Conservation (phyloP, 306 rosid genomes). For the Psophocarpus tetragonolobus region DNA sequence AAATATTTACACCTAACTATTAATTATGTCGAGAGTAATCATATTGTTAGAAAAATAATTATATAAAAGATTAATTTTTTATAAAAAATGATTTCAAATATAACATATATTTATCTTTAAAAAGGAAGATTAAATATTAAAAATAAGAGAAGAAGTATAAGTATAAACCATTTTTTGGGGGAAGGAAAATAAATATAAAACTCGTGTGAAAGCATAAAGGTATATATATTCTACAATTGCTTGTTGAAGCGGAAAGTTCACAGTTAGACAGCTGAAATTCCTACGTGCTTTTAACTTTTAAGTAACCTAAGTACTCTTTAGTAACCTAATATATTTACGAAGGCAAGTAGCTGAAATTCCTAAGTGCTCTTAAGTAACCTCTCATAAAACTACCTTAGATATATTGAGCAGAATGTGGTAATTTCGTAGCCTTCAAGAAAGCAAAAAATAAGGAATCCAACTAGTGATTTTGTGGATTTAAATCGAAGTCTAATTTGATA, state of each 20-base stretch:
- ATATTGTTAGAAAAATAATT: too few species aligned
- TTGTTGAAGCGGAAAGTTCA: slow-evolving; percentile 10
- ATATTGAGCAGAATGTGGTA: neutral
- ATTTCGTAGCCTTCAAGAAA: neutral
- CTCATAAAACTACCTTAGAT: neutral
- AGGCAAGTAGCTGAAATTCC: neutral
- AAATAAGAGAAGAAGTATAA: neutral
- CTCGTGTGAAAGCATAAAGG: neutral
- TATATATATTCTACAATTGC: too few species aligned
- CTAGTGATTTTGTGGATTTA: neutral
- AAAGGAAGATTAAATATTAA: too few species aligned
- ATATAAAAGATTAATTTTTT: too few species aligned
- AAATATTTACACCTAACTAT: too few species aligned
- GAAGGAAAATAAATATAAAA: neutral
- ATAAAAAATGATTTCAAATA: neutral
- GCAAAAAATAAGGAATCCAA: neutral
- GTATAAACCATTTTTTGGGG: neutral
- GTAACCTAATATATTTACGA: neutral
- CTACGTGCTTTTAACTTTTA: neutral
- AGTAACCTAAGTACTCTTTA: neutral
- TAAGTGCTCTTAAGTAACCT: neutral
- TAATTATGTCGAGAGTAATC: neutral
- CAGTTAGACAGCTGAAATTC: slow-evolving; percentile 5
- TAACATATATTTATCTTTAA: too few species aligned
- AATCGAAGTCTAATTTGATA: slow-evolving; percentile 2